These are phyloP conservation scores for Citeromyces siamensis DNA, from an alignment of 1,139 yeast species.

Conservation along the genomic window DNA sequence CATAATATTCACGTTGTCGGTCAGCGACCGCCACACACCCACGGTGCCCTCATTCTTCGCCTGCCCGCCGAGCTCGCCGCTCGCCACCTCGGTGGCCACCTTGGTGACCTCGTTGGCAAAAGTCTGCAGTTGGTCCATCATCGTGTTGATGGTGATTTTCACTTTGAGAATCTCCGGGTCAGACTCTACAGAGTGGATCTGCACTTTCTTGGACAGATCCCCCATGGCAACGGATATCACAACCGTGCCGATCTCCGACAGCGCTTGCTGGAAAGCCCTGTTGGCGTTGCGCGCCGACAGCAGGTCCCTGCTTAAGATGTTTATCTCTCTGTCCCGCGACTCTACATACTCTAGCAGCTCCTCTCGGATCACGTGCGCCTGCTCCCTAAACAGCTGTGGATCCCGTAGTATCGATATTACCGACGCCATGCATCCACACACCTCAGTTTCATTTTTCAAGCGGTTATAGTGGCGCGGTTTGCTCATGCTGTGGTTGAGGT, in stretches of 20 bases:
- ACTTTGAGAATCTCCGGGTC: slow-evolving; percentile 67
- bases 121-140: slow-evolving; percentile 80
- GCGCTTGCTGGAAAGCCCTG: slow-evolving; percentile 64
- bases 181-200: slow-evolving; percentile 56
- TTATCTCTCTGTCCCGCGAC: slow-evolving; percentile 11
- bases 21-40: slow-evolving; percentile 77
- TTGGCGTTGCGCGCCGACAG: slow-evolving; percentile 51
- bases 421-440: slow-evolving; percentile 1
- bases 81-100: slow-evolving; percentile 82
- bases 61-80: slow-evolving; percentile 82
- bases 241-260: slow-evolving; percentile 71
- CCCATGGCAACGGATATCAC: slow-evolving; percentile 82
- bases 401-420: slow-evolving; percentile 1
- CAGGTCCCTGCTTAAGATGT: slow-evolving; percentile 22
- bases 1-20: slow-evolving; percentile 82
- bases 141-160: slow-evolving; percentile 70
- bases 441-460: background rate
- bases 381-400: background rate
- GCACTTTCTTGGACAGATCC: slow-evolving; percentile 67
- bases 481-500: too few species aligned
- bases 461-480: too few species aligned
- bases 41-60: slow-evolving; percentile 76
- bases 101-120: slow-evolving; percentile 77
- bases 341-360: slow-evolving; percentile 8
- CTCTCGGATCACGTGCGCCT: background rate